Conservation (phyloP, 2,329 filamentous ascomycete genomes). For the Colletotrichum gloeosporioides region DNA sequence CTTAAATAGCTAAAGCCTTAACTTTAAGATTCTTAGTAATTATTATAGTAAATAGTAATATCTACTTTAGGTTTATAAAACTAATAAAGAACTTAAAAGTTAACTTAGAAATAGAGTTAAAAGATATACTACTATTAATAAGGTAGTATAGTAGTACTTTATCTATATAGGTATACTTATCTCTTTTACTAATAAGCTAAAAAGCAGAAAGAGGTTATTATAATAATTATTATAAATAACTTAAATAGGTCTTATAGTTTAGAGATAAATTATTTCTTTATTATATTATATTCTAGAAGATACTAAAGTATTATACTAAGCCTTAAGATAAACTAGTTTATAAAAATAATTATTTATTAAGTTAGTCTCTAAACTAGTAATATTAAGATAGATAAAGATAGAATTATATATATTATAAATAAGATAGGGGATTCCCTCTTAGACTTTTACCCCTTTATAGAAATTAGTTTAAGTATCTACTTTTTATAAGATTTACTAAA, state of each 20-base stretch:
- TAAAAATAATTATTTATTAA: background rate
- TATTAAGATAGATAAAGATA: background rate
- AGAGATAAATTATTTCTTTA: background rate
- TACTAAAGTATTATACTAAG: background rate
- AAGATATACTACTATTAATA: background rate
- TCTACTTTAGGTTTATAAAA: background rate
- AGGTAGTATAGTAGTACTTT: background rate
- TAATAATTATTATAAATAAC: background rate
- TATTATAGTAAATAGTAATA: background rate
- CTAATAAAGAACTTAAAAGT: background rate
- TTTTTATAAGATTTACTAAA: background rate
- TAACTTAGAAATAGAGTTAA: background rate
- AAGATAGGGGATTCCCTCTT: background rate
- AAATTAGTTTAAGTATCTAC: background rate
- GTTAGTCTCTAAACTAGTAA: background rate
- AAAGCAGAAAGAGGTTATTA: background rate
- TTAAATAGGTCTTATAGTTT: background rate
- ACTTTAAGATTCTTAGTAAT: background rate
- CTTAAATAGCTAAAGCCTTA: too few species aligned
- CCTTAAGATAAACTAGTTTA: background rate
- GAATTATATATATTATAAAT: background rate
- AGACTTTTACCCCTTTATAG: too few species aligned
- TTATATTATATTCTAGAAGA: background rate
- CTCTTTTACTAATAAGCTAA: background rate
- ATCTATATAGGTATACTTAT: background rate